Base-by-base conservation (phyloP, 1,139 yeast genomes). In the Saccharomyces hybrid region DNA sequence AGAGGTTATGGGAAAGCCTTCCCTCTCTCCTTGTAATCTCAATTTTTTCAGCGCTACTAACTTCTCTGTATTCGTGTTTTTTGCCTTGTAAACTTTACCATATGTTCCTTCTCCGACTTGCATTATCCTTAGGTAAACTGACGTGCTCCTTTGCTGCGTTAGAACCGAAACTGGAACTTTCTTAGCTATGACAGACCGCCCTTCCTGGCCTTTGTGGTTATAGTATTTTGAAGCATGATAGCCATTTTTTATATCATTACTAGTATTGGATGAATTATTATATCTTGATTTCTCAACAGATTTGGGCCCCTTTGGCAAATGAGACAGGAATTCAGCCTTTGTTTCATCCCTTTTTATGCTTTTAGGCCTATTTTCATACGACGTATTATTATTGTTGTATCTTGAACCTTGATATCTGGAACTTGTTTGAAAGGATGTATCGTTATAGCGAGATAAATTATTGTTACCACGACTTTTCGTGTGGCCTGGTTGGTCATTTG, bases 1-100 rank as follows among this genome's bases (percentile, higher is more conserved):
- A 0, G 98, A 96, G 0, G 99, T 93, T 25, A 93, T 88, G 0
- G 99, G 99, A 71, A 93, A 89, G 0, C 98, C 98, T 67, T 93
- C 99, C 51, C 90, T 77, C 69, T 93, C 98, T 7, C 83, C 74
- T 67, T 93, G 98, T 67, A 93, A 77, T 57, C 98, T 73, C 50
- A 93, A 75, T 62, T 85, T 80, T 67, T 93, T 93, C 65, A 93
- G 75, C 1, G 99, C 99, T 27, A 90, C 95, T 62, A 78, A 74
- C 57, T 81, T 83, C 5, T 79, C 77, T 0, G 97, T 88, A n/a
- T 81, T 75, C 8, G 56, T 55, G 52, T 68, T 68, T 47, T 60
- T 62, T 1, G 70, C 70, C 72, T 88, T 86, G 73, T 83, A 86
- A 8, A 87, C 95, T 54, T 84, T 79, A 11, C 95, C 90, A 65